These are phyloP conservation scores for Diaporthe ampelina DNA, from an alignment of 2,329 filamentous ascomycete genomes.

Conservation along the genomic window DNA sequence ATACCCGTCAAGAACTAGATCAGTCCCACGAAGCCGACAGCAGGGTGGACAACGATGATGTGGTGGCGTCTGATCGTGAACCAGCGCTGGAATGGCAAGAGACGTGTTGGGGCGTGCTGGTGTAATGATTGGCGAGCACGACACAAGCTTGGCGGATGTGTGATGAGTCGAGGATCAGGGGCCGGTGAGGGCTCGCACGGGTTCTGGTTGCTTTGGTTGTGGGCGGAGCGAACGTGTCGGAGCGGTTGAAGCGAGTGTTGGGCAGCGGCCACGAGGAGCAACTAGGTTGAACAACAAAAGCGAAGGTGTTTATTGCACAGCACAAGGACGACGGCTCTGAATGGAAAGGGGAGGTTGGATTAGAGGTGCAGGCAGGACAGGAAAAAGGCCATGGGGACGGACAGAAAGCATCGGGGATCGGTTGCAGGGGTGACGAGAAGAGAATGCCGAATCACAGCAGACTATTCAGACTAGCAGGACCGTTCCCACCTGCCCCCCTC, in stretches of 20 bases:
- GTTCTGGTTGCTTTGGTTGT: not conserved
- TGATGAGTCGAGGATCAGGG: constrained; percentile 31
- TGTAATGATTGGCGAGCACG: constrained; percentile 17
- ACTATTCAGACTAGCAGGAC: constrained; percentile 21
- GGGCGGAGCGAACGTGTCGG: constrained; percentile 10
- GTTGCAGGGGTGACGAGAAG: constrained; percentile 38
- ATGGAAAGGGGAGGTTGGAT: constrained; percentile 4
- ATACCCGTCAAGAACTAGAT: not conserved
- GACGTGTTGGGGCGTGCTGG: constrained; percentile 5
- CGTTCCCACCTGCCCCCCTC: constrained; percentile 24
- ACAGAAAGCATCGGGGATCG: constrained; percentile 37
- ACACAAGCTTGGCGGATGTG: constrained; percentile 23
- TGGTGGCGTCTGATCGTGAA: constrained; percentile 22
- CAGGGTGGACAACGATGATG: constrained; percentile 9
- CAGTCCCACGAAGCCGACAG: not conserved
- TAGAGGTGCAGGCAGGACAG: constrained; percentile 27
- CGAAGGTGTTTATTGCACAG: constrained; percentile 28
- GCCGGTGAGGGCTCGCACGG: constrained; percentile 8
- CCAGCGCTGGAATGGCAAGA: not conserved
- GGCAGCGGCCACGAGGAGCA: constrained; percentile 15
- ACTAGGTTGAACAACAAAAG: constrained; percentile 30
- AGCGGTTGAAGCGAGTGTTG: constrained; percentile 32
- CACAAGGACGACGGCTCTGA: constrained; percentile 18
- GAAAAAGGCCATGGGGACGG: constrained; percentile 17
- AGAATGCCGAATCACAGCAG: constrained; percentile 37